Conservation (phyloP, 495 filamentous ascomycete genomes). For the Aspergillus avenaceus region DNA sequence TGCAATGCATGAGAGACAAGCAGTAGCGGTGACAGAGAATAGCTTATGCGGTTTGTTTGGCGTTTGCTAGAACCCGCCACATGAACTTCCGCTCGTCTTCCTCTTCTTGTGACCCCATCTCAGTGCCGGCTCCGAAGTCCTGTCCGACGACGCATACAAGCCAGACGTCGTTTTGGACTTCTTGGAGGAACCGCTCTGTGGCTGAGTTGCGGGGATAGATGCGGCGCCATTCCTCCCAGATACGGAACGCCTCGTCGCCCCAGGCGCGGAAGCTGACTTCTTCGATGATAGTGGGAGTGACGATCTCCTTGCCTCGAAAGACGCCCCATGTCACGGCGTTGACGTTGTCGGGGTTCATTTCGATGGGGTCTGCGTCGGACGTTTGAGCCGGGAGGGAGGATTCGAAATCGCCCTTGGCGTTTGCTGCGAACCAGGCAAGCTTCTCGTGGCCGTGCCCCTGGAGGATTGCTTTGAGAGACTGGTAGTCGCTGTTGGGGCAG, state of each 20-base stretch:
- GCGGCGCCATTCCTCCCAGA: constrained; percentile 90
- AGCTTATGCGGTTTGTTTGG: constrained; percentile 14
- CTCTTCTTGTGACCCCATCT: constrained; percentile 38
- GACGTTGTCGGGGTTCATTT: constrained; percentile 53
- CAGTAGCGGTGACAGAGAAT: too few relatives aligned
- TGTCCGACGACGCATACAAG: constrained; percentile 90
- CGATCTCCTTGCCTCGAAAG: constrained; percentile 94
- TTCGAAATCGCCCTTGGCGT: constrained; percentile 64
- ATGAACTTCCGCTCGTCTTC: constrained; percentile 41
- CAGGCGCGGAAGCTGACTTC: constrained; percentile 92
- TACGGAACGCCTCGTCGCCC: constrained; percentile 92
- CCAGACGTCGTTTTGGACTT: constrained; percentile 67
- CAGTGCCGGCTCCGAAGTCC: constrained; percentile 55
- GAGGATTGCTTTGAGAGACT: constrained; percentile 56
- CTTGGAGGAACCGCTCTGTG: constrained; percentile 65
- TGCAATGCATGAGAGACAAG: too few relatives aligned
- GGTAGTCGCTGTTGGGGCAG: constrained; percentile 67
- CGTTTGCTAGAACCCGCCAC: constrained; percentile 37
- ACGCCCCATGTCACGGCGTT: constrained; percentile 97
- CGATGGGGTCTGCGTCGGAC: constrained; percentile 29
- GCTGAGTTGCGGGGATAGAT: constrained; percentile 67
- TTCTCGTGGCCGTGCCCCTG: constrained; percentile 52
- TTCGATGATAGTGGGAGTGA: constrained; percentile 97
- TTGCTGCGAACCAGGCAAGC: constrained; percentile 82
- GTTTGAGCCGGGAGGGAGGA: constrained; percentile 49